phyloP scores from a whole-genome alignment of 768 basidiomycete species.

The Termitomyces sp. region DNA sequence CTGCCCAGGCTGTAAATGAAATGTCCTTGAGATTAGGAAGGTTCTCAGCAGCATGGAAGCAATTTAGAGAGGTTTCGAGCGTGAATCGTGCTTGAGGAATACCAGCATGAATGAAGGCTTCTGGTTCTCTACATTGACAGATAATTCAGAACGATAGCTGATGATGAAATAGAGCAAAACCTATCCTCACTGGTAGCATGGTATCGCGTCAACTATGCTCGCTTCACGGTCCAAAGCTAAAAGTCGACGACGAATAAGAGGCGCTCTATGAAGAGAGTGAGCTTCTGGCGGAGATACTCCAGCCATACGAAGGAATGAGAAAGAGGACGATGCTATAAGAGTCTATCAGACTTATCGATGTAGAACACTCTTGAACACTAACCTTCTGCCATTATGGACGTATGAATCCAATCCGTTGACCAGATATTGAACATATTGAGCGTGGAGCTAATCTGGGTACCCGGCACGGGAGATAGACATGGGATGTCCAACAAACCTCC shows the following conservation, averaged over 20 bases:
- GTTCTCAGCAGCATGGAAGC: constrained; percentile 32
- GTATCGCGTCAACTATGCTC: constrained; percentile 32
- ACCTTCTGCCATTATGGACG: constrained; percentile 67
- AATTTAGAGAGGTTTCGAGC: constrained; percentile 22
- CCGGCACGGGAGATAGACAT: constrained; percentile 41
- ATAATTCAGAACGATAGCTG: constrained; percentile 1
- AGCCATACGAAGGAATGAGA: constrained; percentile 77
- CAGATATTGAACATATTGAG: constrained; percentile 85
- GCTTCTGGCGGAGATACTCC: constrained; percentile 61
- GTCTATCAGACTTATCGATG: not conserved
- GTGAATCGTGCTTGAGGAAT: constrained; percentile 33
- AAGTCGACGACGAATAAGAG: constrained; percentile 56
- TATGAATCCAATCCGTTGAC: constrained; percentile 77
- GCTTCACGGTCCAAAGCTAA: constrained; percentile 43
- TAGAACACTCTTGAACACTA: constrained; percentile 16
- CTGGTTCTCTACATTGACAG: constrained; percentile 41
- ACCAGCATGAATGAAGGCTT: constrained; percentile 40
- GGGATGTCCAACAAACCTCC: constrained; percentile 72
- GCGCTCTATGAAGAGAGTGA: constrained; percentile 55
- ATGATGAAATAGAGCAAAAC: not conserved
- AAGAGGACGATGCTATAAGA: constrained; percentile 44
- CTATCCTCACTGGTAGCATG: constrained; percentile 39
- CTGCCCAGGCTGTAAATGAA: constrained; percentile 54
- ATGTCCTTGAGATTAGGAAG: constrained; percentile 62
- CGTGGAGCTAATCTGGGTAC: constrained; percentile 52